Base-by-base conservation (phyloP, 352 stramenopile species). In the Albugo laibachii region DNA sequence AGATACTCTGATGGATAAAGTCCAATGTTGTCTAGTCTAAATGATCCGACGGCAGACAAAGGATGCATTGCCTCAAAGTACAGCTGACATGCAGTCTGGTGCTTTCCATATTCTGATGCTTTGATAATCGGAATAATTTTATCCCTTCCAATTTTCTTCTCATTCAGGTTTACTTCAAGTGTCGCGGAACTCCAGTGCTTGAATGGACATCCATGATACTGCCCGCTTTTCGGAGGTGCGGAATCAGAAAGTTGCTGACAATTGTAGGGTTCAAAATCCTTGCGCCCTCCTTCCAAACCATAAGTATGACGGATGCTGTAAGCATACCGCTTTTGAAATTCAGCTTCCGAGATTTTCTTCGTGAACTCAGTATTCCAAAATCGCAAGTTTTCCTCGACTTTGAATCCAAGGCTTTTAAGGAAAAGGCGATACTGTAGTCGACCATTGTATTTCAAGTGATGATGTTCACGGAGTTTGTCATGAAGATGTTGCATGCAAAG, bases 301-400 rank as follows among this genome's bases (percentile, higher is more conserved):
- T 92, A 92, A 56, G 65, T 83, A 56, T 93, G 79, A 13, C 78
- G 78, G 47, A 93, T 89, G 54, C 84, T 67, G 48, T 93, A 93
- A 5, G 74, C 65, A 48, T 91, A 87, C 51, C 88, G 66, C 24
- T 73, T 76, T 35, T 92, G 74, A 54, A 93, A 93, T 45, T 62
- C 74, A n/a, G 54, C 60, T 0, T 62, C 16, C 0, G 66, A 55
- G 10, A 86, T 78, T 36, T 58, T 59, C 42, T 69, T 66, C 19
- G 63, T 57, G 48, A 92, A 93, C 47, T 83, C 72, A 13, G 54
- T 50, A 11, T 77, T 76, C 52, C 85, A 92, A 52, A 89, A 84
- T 15, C 66, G 45, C 21, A 89, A 63, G 38, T 50, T 83, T 16
- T 89, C 75, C 35, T 86, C 63, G 2, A 92, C 70, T 12, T 66